A percentile compares a stretch with the other conserved stretches of the same genome.
phyloP scores from a whole-genome alignment of 192 early-diverging fungal genomes.

The Mortierella claussenii region DNA sequence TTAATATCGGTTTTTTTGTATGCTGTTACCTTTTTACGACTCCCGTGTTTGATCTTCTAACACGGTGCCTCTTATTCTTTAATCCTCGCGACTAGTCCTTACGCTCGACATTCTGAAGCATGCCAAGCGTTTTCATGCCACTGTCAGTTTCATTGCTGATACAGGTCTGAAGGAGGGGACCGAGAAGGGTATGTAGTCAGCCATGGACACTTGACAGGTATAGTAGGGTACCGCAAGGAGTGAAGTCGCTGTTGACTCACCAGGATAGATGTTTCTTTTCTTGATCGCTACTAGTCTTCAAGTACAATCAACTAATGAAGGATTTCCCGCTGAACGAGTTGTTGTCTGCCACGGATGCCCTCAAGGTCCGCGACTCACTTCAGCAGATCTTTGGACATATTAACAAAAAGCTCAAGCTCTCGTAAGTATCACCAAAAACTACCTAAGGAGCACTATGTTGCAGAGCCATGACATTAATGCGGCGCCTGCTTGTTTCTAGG shows the following conservation, averaged over 20 bases:
- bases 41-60: background rate
- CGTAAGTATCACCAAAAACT: constrained; percentile 61
- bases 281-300: constrained; percentile 64
- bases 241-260: no score
- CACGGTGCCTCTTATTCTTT: background rate
- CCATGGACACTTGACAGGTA: no score
- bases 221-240: no score
- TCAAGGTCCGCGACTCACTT: constrained; percentile 81
- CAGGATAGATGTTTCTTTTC: no score
- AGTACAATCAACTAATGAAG: constrained; percentile 98
- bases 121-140: constrained; percentile 99
- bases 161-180: constrained; percentile 96
- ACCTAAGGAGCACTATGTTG: constrained; percentile 13
- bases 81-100: constrained; percentile 61
- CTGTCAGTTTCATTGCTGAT: constrained; percentile 96
- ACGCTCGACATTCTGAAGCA: constrained; percentile 94
- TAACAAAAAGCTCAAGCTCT: constrained; percentile 97
- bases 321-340: constrained; percentile 99
- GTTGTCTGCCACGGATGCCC: constrained; percentile 92
- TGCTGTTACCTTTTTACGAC: no score
- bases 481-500: constrained; percentile 24
- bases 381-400: constrained; percentile 92
- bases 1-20: background rate
- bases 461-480: background rate
- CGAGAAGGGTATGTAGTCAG: constrained; percentile 84